Evolutionary conservation across 169 alveolate species (phyloP), one percentile per base, ranked within the genome.

Genomic region (Cryptosporidium tyzzeri): DNA sequence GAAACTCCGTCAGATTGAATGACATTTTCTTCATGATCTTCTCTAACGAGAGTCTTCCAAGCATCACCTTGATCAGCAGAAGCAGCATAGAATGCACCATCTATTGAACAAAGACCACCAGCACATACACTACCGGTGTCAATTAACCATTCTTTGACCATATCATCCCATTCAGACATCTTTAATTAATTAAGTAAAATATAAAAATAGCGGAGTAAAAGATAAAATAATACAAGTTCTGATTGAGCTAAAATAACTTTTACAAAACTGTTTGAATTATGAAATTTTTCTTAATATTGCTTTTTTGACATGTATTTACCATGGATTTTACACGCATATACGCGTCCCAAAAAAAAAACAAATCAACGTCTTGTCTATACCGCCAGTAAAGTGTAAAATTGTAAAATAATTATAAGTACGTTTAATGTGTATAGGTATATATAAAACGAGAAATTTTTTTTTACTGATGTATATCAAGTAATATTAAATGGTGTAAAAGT

Each of bases 61-160:
- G 91, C 93, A 51, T 89, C 93, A 31, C 84, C 93, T n/a, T 91
- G 91, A 48, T 80, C 92, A 12, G 39, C 62, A 6, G 84, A 51
- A 35, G 92, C 93, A 3, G 94, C 94, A 67, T 70, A 92, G 29
- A 92, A 37, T 51, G 85, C 70, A 41, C 93, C 93, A 53, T 91
- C 91, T 26, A 70, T 31, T 61, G 91, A 71, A 53, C 80, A 71
- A 68, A 92, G 86, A 21, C 93, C 94, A 70, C 93, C 94, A 33
- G 92, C 93, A 55, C 69, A 69, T 44, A 85, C 85, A 69, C 55
- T 41, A 44, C 93, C 93, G 3, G 93, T 91, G 85, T 91, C 93
- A 48, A 91, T 84, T 1, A 92, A 74, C 93, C 93, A 92, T 59
- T 92, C 94, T 84, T 85, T 53, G 51, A 84, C 85, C 31, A 85